Base-by-base conservation (phyloP, 2,329 filamentous ascomycete genomes). In the Diaporthe sp. region DNA sequence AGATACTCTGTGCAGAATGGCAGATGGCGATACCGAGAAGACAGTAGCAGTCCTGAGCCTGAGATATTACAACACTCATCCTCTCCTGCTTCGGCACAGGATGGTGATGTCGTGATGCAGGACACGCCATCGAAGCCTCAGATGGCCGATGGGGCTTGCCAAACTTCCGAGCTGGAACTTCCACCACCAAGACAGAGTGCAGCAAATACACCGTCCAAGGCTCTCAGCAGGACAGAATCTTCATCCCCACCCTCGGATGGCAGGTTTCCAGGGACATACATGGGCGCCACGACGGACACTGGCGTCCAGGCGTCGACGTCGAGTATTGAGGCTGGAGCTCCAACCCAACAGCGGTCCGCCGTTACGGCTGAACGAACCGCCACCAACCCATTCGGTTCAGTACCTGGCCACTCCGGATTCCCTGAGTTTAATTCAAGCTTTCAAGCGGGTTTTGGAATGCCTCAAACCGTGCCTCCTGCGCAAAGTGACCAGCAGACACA, bases 11-110 rank as follows among this genome's bases (percentile, higher is more conserved):
- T 92, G 76, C 87, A 90, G 69, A 92, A 91, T 79, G 89, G 87
- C 40, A 87, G 90, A 38, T 98, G 96, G 96, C 92, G 89, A 76
- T 93, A 96, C 79, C 87, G 88, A 30, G 93, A 92, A 79, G 89
- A 91, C 73, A 93, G 94, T 1, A 92, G 91, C 10, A 96, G 92
- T 70, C 94, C 94, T 3, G 89, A 93, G 79, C 88, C 86, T 45
- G 83, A 88, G 76, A 54, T 74, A 57, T 19, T 77, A 60, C 55
- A 76, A 52, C 76, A 82, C 8, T 72, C 69, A 13, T 10, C 72
- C 25, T 40, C 68, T 2, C 47, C 54, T 60, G 57, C 55, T 19
- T 38, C 52, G 33, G 69, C 28, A 22, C 61, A 66, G 47, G 67
- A 72, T 33, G 57, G 33, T 22, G 64, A 74, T 7, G 52, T 75